Base-by-base conservation (phyloP, 306 rosid genomes). In the Corylus avellana region DNA sequence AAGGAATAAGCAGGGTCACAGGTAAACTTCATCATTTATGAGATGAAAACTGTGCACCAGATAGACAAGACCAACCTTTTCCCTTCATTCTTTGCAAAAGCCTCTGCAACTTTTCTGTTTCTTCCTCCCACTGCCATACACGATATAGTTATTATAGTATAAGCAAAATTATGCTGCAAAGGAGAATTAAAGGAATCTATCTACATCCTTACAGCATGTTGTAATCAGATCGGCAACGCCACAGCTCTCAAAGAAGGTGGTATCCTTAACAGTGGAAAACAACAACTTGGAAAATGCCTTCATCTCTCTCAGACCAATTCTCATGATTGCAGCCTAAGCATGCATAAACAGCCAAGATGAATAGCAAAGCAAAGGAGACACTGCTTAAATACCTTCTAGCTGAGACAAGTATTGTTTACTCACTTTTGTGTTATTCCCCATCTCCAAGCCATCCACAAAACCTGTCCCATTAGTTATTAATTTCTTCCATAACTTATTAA, bases 141-240 rank as follows among this genome's bases (percentile, higher is more conserved):
- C 12, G 77, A 25, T 44, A 68, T 70, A 75, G 61, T 82, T 50
- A 74, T 48, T 50, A 74, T 48, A 61, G 55, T 66, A 46, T 59
- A 72, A 55, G 50, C 56, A 83, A 67, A 44, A 57, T 16, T 17
- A 77, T 25, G 29, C 66, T 82, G 25, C 12, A 13, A 67, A 39
- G 64, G 14, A 42, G 20, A 37, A 77, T 49, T 67, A 58, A 56
- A 64, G 74, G 63, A 75, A 77, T 78, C 27, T 27, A 50, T 49
- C 68, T 47, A 51, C 75, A 76, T 85, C 77, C 94, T 89, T 91
- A 94, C 98, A 50, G 88, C 97, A 92, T 70, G 98, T 94, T 53
- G 98, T 92, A 80, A 94, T 94, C 79, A 94, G 92, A 84, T 94
- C 98, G 54, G 98, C 97, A 37, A 94, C 97, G 27, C 98, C 98